Evolutionary conservation across 768 basidiomycete genomes (phyloP).

Genomic region (Tremella mesenterica): DNA sequence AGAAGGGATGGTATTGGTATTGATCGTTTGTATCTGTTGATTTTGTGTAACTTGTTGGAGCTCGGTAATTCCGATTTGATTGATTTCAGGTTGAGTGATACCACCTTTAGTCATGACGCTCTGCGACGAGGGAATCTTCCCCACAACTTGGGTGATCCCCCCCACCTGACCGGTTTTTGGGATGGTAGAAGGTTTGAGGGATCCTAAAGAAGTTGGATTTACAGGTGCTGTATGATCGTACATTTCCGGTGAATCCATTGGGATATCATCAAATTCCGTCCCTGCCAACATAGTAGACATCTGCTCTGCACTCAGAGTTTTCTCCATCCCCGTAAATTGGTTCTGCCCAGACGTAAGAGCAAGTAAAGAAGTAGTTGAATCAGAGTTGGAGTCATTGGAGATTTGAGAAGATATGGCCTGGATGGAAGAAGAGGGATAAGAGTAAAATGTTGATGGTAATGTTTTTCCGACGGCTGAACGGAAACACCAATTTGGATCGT

Average conservation of each 20-base stretch:
- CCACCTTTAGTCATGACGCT: no score
- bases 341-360: neutral
- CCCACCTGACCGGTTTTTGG: no score
- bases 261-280: neutral
- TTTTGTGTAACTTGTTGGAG: no score
- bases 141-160: no score
- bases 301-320: neutral
- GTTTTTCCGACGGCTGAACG: slow-evolving; percentile 53
- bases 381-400: slow-evolving; percentile 14
- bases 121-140: no score
- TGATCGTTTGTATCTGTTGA: no score
- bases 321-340: slow-evolving; percentile 2
- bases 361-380: neutral
- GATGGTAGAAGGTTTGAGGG: no score
- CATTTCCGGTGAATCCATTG: slow-evolving; percentile 10
- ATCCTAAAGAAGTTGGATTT: no score
- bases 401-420: neutral
- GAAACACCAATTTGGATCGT: slow-evolving; percentile 65
- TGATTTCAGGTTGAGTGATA: no score
- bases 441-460: slow-evolving; percentile 56
- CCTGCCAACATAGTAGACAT: neutral
- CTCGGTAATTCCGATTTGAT: no score
- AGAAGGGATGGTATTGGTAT: no score
- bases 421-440: slow-evolving; percentile 44
- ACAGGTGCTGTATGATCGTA: no score